phyloP scores from a whole-genome alignment of 2,329 filamentous ascomycete species.

The Ascochyta clinopodiicola region DNA sequence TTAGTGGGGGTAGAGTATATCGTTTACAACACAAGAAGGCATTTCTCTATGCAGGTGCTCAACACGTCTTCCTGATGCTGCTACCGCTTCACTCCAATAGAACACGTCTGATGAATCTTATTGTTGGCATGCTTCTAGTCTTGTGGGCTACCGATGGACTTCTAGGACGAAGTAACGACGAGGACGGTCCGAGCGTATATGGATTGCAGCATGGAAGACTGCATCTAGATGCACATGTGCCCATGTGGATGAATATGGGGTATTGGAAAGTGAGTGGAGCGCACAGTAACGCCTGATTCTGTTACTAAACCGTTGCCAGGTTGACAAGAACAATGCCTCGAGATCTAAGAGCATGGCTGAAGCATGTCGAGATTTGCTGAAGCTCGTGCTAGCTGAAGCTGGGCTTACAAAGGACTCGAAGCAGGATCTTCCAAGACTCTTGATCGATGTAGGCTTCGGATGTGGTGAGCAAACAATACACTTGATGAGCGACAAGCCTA shows the following conservation, averaged over 20 bases:
- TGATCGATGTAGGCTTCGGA: conserved; percentile 65
- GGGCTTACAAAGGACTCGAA: conserved; percentile 39
- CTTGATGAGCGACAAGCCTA: conserved; percentile 39
- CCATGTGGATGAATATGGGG: conserved; percentile 71
- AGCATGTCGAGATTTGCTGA: conserved; percentile 60
- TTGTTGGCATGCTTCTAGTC: too few relatives aligned
- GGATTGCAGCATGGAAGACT: conserved; percentile 64
- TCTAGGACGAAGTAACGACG: too few relatives aligned
- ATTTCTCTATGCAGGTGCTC: too few relatives aligned
- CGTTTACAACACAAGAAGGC: not conserved
- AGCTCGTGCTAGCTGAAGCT: conserved; percentile 55
- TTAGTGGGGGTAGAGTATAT: not conserved
- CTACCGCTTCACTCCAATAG: too few relatives aligned
- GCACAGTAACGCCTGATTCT: not conserved
- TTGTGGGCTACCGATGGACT: too few relatives aligned
- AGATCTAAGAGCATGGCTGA: conserved; percentile 40
- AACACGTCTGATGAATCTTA: too few relatives aligned
- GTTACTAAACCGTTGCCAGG: not conserved
- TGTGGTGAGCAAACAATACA: conserved; percentile 65
- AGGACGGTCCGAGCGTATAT: conserved; percentile 44
- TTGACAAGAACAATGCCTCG: not conserved
- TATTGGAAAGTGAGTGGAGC: conserved; percentile 58
- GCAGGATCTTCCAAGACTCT: conserved; percentile 13
- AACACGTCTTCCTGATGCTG: too few relatives aligned
- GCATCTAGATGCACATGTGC: conserved; percentile 56